Conservation (phyloP, 352 stramenopile genomes). For the Thraustotheca clavata region DNA sequence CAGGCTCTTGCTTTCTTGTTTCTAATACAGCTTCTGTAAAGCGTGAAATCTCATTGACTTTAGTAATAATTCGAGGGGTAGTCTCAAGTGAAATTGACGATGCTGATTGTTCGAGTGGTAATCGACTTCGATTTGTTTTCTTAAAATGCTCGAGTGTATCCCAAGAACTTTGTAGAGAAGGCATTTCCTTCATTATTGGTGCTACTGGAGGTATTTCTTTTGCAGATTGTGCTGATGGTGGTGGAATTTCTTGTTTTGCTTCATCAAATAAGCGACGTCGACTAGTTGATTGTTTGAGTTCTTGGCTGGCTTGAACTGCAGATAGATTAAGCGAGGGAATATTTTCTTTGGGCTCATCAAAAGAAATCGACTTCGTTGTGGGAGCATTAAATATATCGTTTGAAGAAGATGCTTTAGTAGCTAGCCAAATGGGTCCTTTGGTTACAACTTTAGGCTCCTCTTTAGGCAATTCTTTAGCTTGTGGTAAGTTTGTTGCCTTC, state of each 20-base stretch:
- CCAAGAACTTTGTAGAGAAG: constrained; percentile 30
- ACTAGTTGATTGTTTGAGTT: not conserved
- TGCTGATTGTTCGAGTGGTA: constrained; percentile 21
- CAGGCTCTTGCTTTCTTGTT: not conserved
- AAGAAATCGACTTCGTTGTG: too few relatives aligned
- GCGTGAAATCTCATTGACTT: not conserved
- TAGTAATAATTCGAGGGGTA: not conserved
- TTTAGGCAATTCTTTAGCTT: not conserved
- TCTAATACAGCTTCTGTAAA: not conserved
- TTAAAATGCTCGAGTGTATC: constrained; percentile 78
- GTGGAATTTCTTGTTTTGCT: not conserved
- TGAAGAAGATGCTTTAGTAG: not conserved
- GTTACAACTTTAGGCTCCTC: not conserved
- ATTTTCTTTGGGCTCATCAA: not conserved
- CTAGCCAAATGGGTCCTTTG: constrained; percentile 6
- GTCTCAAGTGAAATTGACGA: not conserved
- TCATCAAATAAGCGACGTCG: not conserved
- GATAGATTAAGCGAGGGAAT: not conserved
- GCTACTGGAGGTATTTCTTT: not conserved
- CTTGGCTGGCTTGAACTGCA: not conserved
- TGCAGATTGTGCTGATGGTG: too few relatives aligned
- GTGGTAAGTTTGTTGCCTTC: constrained; percentile 26
- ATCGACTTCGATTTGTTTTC: constrained; percentile 52
- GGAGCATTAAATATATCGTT: not conserved
- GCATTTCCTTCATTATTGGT: not conserved